Evolutionary conservation across 345 rosid genomes (phyloP).

Genomic region (Rhodamnia argentea): DNA sequence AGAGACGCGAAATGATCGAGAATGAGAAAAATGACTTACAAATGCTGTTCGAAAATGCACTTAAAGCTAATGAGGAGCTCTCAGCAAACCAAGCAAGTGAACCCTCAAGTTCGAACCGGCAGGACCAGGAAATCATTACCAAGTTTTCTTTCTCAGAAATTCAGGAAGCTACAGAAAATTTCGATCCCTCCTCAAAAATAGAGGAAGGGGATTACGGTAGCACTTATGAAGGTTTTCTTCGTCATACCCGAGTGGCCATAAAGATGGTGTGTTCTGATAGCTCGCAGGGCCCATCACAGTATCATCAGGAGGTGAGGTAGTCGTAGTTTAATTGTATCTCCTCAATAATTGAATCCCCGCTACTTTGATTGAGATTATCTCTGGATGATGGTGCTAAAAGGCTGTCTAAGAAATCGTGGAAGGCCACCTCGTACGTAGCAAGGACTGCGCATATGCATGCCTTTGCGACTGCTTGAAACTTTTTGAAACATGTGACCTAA

Average conservation of each 20-base stretch:
- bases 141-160: constrained; percentile 21
- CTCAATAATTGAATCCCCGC: not conserved
- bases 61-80: constrained; percentile 19
- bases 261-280: constrained; percentile 15
- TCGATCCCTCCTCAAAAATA: constrained; percentile 12
- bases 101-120: not conserved
- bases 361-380: not conserved
- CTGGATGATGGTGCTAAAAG: not conserved
- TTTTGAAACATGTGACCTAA: not conserved
- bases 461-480: not conserved
- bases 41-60: constrained; percentile 2
- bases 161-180: constrained; percentile 21
- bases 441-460: not conserved
- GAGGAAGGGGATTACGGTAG: constrained; percentile 20
- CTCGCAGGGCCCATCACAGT: constrained; percentile 1
- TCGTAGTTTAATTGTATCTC: not conserved
- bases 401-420: not conserved
- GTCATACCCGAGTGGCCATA: constrained; percentile 21
- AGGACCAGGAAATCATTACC: constrained; percentile 1
- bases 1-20: not conserved
- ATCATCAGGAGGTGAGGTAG: constrained; percentile 19
- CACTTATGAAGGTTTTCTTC: constrained; percentile 22
- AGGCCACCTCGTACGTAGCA: not conserved
- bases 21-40: not conserved
- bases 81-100: constrained; percentile 12